Evolutionary conservation across 345 rosid species (phyloP), one percentile per base, ranked within the genome.

Genomic region (Sapria himalayana): DNA sequence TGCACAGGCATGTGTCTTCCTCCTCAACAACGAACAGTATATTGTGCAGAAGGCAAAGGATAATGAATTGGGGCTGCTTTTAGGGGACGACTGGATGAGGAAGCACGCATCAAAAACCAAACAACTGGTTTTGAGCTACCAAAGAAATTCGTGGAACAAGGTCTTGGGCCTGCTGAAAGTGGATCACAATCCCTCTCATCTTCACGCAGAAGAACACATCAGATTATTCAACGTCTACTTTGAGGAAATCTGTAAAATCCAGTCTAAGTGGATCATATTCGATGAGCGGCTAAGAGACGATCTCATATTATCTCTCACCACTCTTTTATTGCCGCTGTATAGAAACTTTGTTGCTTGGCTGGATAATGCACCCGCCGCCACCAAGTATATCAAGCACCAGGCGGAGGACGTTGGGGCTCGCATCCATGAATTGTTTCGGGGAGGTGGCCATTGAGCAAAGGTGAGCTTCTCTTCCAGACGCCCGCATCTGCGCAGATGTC

Each of bases 1-100:
- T 29, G 76, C 85, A 0, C 42, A 75, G 61, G 67, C 68, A 39
- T 60, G 51, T 43, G 60, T 86, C 29, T 86, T 86, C 43, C 61
- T 81, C 78, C 73, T 86, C 85, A 86, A 81, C 48, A 86, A 81
- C 25, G 80, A 71, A 23, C 76, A 69, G 56, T 86, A 86, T 56
- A 76, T 86, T 52, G 74, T 73, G 46, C 79, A 78, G 40, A 86
- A 86, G 60, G 92, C 74, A n/a, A 76, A 53, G 23, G 94, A 74
- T 19, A 66, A 69, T 1, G 92, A 86, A 29, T 25, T 86, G 34
- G 82, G 78, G 10, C 51, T 60, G 8, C 76, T 86, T 32, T 46
- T 81, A 17, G 91, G 91, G 14, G 94, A 86, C 12, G 93, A 72
- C 23, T 81, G 89, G 93, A 70, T 81, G 9, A 48, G 85, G 25